Evolutionary conservation across 1,139 yeast genomes (phyloP), one percentile per base, ranked within the genome.

Genomic region (Pichia sp.): DNA sequence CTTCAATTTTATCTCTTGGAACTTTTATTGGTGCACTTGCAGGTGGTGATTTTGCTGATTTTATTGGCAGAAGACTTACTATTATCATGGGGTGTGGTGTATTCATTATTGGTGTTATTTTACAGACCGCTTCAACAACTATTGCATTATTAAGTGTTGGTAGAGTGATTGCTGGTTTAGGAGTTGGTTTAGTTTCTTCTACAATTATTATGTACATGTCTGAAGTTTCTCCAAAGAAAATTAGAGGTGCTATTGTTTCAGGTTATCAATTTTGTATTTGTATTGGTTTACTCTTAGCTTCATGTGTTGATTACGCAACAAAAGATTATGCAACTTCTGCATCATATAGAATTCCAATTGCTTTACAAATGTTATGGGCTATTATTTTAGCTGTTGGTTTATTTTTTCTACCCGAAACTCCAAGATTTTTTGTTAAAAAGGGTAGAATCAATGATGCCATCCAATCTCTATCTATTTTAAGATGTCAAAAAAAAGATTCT

Each of bases 211-310:
- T 81, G 61, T 80, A 80, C 61, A 80, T 80, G 64, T 71, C 83
- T 44, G 89, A 82, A 64, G 70, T 79, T 49, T 74, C 87, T 29
- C 89, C 89, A 45, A 78, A 72, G 57, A 70, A 72, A 52, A 65
- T 79, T 47, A 73, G 91, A 65, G 91, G 89, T 60, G 74, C 86
- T 24, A 63, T 72, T 50, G 86, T 81, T 35, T 73, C 80, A 33
- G 72, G 81, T 51, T 80, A 77, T 69, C 87, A 82, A 63, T 72
- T 78, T 56, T 72, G 74, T 60, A 75, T 81, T 56, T 80, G 88
- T 22, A 63, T 80, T 45, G 91, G 91, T 55, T 71, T 82, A 46
- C 68, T 82, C 54, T 53, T 81, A 45, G 87, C 87, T 31, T 75
- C 81, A 55, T 70, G 80, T 65, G 74, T 80, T 48, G 76, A 78